Evolutionary conservation across 192 early-diverging fungal genomes (phyloP), one percentile per base, ranked within the genome.

Genomic region (Umbelopsis vinacea): DNA sequence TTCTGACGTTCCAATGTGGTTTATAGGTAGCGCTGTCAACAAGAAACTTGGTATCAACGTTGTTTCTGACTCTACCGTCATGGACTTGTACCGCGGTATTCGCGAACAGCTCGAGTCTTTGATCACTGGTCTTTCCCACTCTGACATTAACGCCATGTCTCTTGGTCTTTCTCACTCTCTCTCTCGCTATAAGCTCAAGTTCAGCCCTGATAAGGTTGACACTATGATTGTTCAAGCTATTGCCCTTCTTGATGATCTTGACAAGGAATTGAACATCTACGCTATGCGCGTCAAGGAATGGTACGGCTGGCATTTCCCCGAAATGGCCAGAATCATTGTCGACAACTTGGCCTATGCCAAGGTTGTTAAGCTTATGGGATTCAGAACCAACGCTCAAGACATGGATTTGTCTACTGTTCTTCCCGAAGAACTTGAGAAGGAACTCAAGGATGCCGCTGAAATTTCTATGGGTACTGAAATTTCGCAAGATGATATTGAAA

Each of bases 221-320:
- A 99, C 96, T 46, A 99, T 99, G 98, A 97, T 98, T 81, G 95
- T 98, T 67, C 98, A 99, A 87, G 96, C 98, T 9, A 98, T 98
- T 81, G 91, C 86, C 76, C 86, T 99, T 63, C 84, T 99, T 80
- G 98, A 99, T 80, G 96, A 98, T 79, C 89, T 99, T 69, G 98
- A 99, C 84, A 99, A 99, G 89, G 98, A 99, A 76, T 89, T 99
- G 82, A 99, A 99, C 89, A 98, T 96, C 45, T 82, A 82, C 60
- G 92, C 96, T 4, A 96, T 97, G 95, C 89, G 95, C 70, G 91
- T 93, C 76, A 95, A 97, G 92, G 97, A 99, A 84, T 99, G 97
- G 97, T 96, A 99, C 79, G 96, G 96, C 47, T 99, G 95, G 96
- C 97, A 99, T 79, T 99, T 99, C 91, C 97, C 97, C 52, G 97